Evolutionary conservation across 2,329 filamentous ascomycete genomes (phyloP).

Genomic region (Stachybotrys echinatus): DNA sequence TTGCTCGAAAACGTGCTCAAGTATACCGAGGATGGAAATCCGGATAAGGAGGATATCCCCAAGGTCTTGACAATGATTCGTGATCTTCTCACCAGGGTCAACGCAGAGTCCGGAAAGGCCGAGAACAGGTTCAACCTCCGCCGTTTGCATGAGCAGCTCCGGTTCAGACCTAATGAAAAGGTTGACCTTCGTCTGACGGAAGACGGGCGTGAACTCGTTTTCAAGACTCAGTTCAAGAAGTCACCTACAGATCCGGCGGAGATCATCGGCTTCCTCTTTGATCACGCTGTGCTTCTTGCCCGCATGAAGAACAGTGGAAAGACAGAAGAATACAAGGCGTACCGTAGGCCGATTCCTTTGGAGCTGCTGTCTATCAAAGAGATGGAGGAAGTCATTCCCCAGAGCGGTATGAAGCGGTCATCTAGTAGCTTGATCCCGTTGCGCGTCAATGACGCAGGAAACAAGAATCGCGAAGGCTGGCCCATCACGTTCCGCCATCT

Average conservation of each 20-base stretch:
- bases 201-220: slow-evolving; percentile 85
- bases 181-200: slow-evolving; percentile 94
- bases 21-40: slow-evolving; percentile 81
- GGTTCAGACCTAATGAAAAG: slow-evolving; percentile 83
- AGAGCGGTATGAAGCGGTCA: slow-evolving; percentile 72
- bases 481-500: slow-evolving; percentile 96
- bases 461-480: slow-evolving; percentile 69
- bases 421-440: slow-evolving; percentile 76
- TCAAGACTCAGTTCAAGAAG: slow-evolving; percentile 93
- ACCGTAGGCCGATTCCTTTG: slow-evolving; percentile 86
- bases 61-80: slow-evolving; percentile 83
- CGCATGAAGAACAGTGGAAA: slow-evolving; percentile 90
- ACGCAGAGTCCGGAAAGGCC: slow-evolving; percentile 91
- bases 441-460: slow-evolving; percentile 40
- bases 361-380: slow-evolving; percentile 90
- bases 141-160: slow-evolving; percentile 84
- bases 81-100: slow-evolving; percentile 81
- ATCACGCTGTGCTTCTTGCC: slow-evolving; percentile 90
- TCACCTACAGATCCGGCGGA: slow-evolving; percentile 80
- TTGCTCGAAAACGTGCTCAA: slow-evolving; percentile 89
- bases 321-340: slow-evolving; percentile 89
- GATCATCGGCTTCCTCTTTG: slow-evolving; percentile 92
- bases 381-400: slow-evolving; percentile 93
- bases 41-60: slow-evolving; percentile 87
- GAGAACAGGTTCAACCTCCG: slow-evolving; percentile 97